Evolutionary conservation across 257 asterid genomes (phyloP), one percentile per base, ranked within the genome.

Genomic region (Phtheirospermum japonicum): DNA sequence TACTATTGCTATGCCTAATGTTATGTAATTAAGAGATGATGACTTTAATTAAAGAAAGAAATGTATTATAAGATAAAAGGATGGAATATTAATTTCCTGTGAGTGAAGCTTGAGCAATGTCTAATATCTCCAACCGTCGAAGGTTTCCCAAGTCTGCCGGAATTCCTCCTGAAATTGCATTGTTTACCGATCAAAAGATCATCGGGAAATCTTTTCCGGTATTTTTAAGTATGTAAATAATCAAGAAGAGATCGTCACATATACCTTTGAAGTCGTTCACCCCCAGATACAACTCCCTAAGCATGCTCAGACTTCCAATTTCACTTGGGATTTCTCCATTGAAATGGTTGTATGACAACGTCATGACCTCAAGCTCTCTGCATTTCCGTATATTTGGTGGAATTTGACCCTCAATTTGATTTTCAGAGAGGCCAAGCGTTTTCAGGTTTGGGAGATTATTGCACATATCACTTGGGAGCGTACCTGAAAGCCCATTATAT

Each of bases 321-420:
- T 23, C 58, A 14, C 54, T 55, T 6, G 85, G 85, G 50, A 81
- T 65, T 23, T 17, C 46, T 4, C 81, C 76, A 32, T 20, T 67
- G 62, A 82, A 72, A 9, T 66, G 65, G 61, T 82, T 82, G 61
- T 3, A 43, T 17, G 82, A 67, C 33, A 79, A 58, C 4, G 72
- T 40, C 30, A 82, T 12, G n/a, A 7, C 49, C 49, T 67, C 52
- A 18, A 81, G 75, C 13, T 55, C 34, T 8, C 57, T 61, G 45
- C 83, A 81, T 36, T 59, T 73, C 66, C 66, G 20, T 19, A 80
- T 6, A 51, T 45, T 68, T 4, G 51, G 9, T 9, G 83, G 79
- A 43, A 80, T 75, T 12, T n/a, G 57, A 20, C 81, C 86, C 17
- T 61, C 28, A 61, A 77, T 74, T n/a, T 39, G 52, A 14, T 36